Conservation (phyloP, 108 stramenopile genomes). For the Nitzschia sp. region DNA sequence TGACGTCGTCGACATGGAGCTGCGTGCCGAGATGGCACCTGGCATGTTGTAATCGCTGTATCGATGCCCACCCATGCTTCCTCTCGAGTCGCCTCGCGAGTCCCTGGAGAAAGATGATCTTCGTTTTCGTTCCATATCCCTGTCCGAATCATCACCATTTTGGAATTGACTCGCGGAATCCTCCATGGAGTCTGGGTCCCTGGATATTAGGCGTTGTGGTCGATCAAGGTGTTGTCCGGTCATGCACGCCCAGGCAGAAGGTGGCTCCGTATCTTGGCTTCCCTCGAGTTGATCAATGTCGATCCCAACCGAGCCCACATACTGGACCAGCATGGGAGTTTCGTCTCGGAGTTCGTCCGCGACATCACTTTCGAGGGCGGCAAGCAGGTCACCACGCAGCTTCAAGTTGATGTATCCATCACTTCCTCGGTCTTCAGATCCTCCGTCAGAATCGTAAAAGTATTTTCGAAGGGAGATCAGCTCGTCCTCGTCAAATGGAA, state of each 20-base stretch:
- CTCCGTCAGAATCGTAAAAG: constrained; percentile 74
- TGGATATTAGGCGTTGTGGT: constrained; percentile 16
- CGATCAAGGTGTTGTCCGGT: constrained; percentile 23
- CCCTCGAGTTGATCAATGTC: constrained; percentile 48
- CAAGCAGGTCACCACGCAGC: constrained; percentile 82
- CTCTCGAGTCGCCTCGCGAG: not conserved
- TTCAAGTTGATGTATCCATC: constrained; percentile 76
- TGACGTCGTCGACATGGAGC: constrained; percentile 27
- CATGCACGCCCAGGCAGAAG: constrained; percentile 33
- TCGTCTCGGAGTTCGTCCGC: constrained; percentile 80
- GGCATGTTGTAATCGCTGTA: not conserved
- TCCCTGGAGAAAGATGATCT: not conserved
- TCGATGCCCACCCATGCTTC: not conserved
- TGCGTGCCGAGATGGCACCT: constrained; percentile 10
- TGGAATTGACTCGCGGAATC: constrained; percentile 1
- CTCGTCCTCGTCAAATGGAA: constrained; percentile 91
- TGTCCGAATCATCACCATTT: constrained; percentile 9
- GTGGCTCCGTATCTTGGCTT: not conserved
- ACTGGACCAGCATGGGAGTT: constrained; percentile 37
- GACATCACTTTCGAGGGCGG: constrained; percentile 78
- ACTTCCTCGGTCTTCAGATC: constrained; percentile 67
- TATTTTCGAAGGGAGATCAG: constrained; percentile 76
- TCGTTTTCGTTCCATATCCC: constrained; percentile 24
- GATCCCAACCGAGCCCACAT: constrained; percentile 60
- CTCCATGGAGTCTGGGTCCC: not conserved